These are phyloP conservation scores for Cucurbitaria berberidis DNA, from an alignment of 2,329 filamentous ascomycete species.

Conservation along the genomic window DNA sequence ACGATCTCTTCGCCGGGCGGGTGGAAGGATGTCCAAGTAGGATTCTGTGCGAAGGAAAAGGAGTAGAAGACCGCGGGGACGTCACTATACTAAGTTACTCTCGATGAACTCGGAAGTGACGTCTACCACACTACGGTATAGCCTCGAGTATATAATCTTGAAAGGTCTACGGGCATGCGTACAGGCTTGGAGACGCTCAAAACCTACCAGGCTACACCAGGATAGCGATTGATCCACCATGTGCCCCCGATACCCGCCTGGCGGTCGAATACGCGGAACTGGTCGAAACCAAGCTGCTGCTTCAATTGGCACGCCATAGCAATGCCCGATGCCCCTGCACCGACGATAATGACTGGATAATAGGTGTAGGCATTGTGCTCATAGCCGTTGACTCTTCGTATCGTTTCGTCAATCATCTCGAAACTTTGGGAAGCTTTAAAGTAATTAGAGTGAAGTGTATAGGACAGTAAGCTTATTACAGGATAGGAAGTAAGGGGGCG, in stretches of 20 bases:
- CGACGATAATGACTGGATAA: conserved; percentile 62
- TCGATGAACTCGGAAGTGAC: neutral
- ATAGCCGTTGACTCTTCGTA: conserved; percentile 48
- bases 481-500: neutral
- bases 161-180: neutral
- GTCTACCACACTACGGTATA: neutral
- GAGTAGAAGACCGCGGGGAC: conserved; percentile 63
- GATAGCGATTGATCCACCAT: conserved; percentile 69
- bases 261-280: conserved; percentile 67
- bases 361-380: conserved; percentile 49
- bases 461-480: neutral
- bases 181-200: neutral
- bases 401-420: conserved; percentile 42
- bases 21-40: conserved; percentile 58
- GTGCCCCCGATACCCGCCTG: conserved; percentile 66
- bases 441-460: neutral
- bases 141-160: neutral
- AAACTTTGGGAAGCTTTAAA: neutral
- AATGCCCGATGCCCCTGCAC: conserved; percentile 68
- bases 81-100: conserved; percentile 31
- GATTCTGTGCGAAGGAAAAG: conserved; percentile 62
- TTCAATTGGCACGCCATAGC: conserved; percentile 66
- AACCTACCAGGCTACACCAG: conserved; percentile 46
- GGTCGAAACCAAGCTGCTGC: conserved; percentile 62
- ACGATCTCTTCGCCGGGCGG: conserved; percentile 59